phyloP scores from a whole-genome alignment of 106 monocot species.

The Iris macrosiphon region DNA sequence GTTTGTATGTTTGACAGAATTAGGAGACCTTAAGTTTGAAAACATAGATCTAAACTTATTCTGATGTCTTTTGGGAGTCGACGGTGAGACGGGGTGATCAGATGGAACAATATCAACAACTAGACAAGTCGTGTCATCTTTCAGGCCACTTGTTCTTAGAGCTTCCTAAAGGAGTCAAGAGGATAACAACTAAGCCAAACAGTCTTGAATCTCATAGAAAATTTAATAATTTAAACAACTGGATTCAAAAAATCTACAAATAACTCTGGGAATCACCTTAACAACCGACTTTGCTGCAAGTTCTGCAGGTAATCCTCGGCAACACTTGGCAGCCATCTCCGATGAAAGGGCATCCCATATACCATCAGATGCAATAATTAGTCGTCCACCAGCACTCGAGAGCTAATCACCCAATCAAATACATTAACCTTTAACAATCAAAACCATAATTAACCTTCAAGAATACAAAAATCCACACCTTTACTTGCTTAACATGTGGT shows the following conservation, averaged over 20 bases:
- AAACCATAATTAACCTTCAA: not conserved
- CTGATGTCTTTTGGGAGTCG: slow-evolving; percentile 46
- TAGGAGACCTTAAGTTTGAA: slow-evolving; percentile 49
- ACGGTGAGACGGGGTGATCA: slow-evolving; percentile 27
- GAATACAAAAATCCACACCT: slow-evolving; percentile 32
- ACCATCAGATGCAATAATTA: slow-evolving; percentile 97
- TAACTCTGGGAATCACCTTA: slow-evolving; percentile 63
- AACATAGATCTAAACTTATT: slow-evolving; percentile 73
- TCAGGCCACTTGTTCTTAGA: slow-evolving; percentile 84
- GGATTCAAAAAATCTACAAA: too few relatives aligned
- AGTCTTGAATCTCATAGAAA: slow-evolving; percentile 1
- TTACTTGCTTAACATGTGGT: slow-evolving; percentile 99
- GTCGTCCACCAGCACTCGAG: slow-evolving; percentile 66
- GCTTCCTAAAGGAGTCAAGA: slow-evolving; percentile 51
- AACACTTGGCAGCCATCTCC: slow-evolving; percentile 73
- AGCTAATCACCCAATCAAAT: slow-evolving; percentile 42
- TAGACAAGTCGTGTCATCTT: slow-evolving; percentile 95
- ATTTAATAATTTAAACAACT: too few relatives aligned
- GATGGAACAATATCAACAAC: slow-evolving; percentile 85
- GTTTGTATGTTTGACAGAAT: slow-evolving; percentile 31
- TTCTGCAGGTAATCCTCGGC: slow-evolving; percentile 80
- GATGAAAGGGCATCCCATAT: slow-evolving; percentile 93
- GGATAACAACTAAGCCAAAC: slow-evolving; percentile 1
- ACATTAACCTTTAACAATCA: not conserved
- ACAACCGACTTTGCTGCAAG: slow-evolving; percentile 91